These are phyloP conservation scores for Brasenia schreberi DNA, from an alignment of 164 flowering plant species.

Conservation along the genomic window DNA sequence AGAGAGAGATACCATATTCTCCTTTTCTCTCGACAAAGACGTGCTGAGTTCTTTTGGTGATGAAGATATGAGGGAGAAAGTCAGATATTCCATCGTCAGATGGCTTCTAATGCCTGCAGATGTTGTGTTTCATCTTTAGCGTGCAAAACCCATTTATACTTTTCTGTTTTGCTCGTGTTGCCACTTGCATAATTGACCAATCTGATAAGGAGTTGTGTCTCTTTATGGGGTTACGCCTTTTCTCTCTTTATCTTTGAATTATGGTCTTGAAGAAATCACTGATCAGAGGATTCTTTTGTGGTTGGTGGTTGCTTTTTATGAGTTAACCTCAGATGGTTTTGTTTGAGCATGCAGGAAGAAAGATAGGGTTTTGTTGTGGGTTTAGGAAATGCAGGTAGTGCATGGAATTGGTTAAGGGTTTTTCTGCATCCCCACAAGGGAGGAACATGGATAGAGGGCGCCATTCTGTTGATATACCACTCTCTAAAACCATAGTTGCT, in stretches of 20 bases:
- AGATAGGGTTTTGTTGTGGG: background rate
- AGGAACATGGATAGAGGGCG: conserved; percentile 42
- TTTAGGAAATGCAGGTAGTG: background rate
- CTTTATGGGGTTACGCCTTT: background rate
- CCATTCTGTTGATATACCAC: conserved; percentile 80
- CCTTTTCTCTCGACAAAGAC: background rate
- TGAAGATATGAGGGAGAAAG: background rate
- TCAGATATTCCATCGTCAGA: background rate
- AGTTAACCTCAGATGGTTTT: no score
- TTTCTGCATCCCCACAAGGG: background rate
- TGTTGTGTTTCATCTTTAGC: background rate
- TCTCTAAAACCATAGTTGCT: conserved; percentile 68
- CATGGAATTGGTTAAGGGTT: background rate
- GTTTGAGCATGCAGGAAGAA: background rate
- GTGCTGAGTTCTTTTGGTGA: background rate
- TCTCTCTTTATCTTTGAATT: background rate
- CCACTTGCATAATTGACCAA: no score
- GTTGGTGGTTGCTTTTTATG: no score
- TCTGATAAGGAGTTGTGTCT: background rate
- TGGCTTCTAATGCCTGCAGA: background rate
- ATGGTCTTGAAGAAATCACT: no score
- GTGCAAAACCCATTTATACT: background rate
- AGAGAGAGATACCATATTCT: background rate
- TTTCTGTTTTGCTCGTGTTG: background rate
- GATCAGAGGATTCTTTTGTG: no score